Evolutionary conservation across 1,284 basidiomycete genomes (phyloP), one percentile per base, ranked within the genome.

Genomic region (Porodaedalea pini): DNA sequence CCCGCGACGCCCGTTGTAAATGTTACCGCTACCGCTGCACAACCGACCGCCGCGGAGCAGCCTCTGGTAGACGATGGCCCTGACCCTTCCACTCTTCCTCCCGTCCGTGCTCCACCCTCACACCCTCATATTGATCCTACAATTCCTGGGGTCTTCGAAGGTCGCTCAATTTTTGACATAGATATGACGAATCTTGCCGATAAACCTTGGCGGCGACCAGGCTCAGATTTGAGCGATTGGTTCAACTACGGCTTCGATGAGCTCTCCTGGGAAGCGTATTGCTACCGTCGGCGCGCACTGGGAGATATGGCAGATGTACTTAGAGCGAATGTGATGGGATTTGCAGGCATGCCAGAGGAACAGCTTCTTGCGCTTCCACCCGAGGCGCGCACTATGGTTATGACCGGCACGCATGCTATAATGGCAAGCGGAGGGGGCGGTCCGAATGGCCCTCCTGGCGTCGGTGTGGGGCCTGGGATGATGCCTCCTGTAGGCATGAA

Each of bases 231-330:
- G 57, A 91, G 90, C 65, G 96, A 98, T 74, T 99, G 93, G 88
- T 99, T 99, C 76, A 99, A 99, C 73, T 99, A 98, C 66, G 97
- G 97, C 0, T 99, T 99, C 69, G 96, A 99, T 70, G 97, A 99
- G 73, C 81, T 93, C 11, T 90, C 89, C 17, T 99, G 94, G 92
- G 90, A 92, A 64, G 85, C 88, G 45, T 99, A 95, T 71, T 90
- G 92, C 66, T 87, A 90, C 69, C 86, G 92, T 65, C 81, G 94
- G 66, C 79, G 89, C 40, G 89, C 92, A 59, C 76, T 96, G 63
- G 87, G 88, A 2, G 88, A 92, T 50, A 74, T 88, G 52, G 89
- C 91, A 4, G 82, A 81, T 53, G 86, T 88, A 41, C 74, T 92
- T 47, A 92, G 91, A 69, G 79, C 80, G 0, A 90, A 87, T 65